These are phyloP conservation scores for Neopestalotiopsis sp. DNA, from an alignment of 2,329 filamentous ascomycete species.

Conservation along the genomic window DNA sequence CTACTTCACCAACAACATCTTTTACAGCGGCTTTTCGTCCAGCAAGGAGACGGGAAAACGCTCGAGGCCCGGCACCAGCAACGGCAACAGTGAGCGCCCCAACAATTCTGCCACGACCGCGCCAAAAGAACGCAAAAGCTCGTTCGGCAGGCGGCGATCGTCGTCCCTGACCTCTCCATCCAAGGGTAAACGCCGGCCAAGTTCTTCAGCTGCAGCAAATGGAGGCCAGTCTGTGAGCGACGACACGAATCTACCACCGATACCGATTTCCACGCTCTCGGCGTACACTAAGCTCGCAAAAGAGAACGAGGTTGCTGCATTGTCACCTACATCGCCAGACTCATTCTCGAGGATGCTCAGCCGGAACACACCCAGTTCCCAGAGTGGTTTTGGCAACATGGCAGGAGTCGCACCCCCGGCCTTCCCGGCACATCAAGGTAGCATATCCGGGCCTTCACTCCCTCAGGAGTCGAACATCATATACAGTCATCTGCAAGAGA, in stretches of 20 bases:
- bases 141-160: conserved; percentile 54
- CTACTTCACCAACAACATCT: conserved; percentile 32
- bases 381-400: conserved; percentile 33
- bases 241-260: conserved; percentile 53
- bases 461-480: conserved; percentile 50
- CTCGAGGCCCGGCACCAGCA: conserved; percentile 42
- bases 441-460: not conserved
- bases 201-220: conserved; percentile 45
- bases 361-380: conserved; percentile 42
- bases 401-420: conserved; percentile 30
- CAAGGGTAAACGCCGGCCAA: conserved; percentile 45
- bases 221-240: conserved; percentile 44
- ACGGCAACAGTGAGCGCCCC: conserved; percentile 32
- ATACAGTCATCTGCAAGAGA: conserved; percentile 76
- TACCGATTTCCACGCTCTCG: conserved; percentile 59
- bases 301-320: conserved; percentile 34
- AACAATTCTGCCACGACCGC: conserved; percentile 27
- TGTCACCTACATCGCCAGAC: conserved; percentile 41
- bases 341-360: conserved; percentile 49
- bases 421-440: not conserved
- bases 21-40: conserved; percentile 25
- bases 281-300: conserved; percentile 49
- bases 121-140: conserved; percentile 54
- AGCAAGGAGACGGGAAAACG: conserved; percentile 25
- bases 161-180: conserved; percentile 52